Evolutionary conservation across 2,329 filamentous ascomycete species (phyloP).

Genomic region (Macrophomina phaseolina): DNA sequence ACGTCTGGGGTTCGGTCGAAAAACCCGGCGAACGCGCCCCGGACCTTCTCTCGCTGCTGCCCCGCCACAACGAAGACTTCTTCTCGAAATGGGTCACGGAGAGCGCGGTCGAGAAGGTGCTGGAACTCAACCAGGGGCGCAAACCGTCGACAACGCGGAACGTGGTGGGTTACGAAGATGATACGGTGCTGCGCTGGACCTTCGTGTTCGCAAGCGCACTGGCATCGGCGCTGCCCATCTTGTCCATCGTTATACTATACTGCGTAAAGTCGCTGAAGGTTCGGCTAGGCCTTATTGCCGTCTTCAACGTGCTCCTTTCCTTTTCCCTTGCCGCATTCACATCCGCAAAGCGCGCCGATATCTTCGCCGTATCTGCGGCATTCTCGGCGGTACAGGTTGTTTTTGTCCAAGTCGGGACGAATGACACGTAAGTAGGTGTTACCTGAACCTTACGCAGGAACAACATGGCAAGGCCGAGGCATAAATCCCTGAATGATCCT

Average conservation of each 20-base stretch:
- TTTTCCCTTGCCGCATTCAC: not conserved
- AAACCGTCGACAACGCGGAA: not conserved
- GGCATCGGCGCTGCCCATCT: conserved; percentile 1
- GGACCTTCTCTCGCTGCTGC: not conserved
- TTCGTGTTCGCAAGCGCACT: not conserved
- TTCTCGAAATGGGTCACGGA: not conserved
- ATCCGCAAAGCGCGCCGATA: not conserved
- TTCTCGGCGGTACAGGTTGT: conserved; percentile 23
- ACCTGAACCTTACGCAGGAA: too few species aligned
- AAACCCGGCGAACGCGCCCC: not conserved
- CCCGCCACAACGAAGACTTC: not conserved
- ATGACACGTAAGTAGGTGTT: not conserved
- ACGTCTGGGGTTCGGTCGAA: not conserved
- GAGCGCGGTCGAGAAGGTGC: not conserved
- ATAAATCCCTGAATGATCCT: too few species aligned
- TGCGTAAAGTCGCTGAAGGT: not conserved
- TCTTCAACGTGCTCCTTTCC: conserved; percentile 6
- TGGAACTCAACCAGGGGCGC: not conserved
- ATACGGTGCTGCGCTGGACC: not conserved
- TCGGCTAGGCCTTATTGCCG: not conserved
- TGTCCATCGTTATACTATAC: conserved; percentile 6
- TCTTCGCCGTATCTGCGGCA: conserved; percentile 4
- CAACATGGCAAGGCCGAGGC: too few species aligned
- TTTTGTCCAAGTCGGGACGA: not conserved
- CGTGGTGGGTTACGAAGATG: not conserved